Evolutionary conservation across 176 grass and related monocot species (phyloP), one percentile per base, ranked within the genome.

Genomic region (Musa schizocarpa): DNA sequence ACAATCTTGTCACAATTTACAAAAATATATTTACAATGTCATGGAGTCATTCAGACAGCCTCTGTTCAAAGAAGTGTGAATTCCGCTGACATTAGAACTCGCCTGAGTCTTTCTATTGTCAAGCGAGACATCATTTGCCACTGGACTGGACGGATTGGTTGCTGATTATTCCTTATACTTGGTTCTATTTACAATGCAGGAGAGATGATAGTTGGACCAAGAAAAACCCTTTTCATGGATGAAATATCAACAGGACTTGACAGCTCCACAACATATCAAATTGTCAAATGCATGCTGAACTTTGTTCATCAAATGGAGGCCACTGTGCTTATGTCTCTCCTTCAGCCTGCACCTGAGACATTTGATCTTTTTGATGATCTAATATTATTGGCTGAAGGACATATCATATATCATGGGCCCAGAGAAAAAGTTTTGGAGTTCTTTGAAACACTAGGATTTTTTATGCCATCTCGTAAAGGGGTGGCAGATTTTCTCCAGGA

Each of bases 191-290:
- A 0, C 72, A 16, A 48, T 84, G 70, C 81, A 92, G 90, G 90
- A 24, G 90, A 92, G 82, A 92, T 92, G 90, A 74, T 89, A 75
- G 79, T 92, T 84, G 90, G 90, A 23, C 86, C 90, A 69, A 82
- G 84, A 54, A 92, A 92, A 82, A 80, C 82, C 14, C 81, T 92
- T 79, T 86, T 92, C 9, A 92, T 92, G 90, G 90, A 92, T 87
- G 90, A 92, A 82, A 92, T 92, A 86, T 92, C 90, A 16, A 92
- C 90, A 43, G 90, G 90, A 27, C 87, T 92, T 5, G 86, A 92
- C 67, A 92, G 90, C 69, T 86, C 90, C 52, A 92, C 90, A 14
- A 92, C 90, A n/a, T 92, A 74, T 77, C 90, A 92, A 80, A 92
- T 92, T 25, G 90, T 92, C 25, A 89, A 87, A 11, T 92, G 86